Evolutionary conservation across 2,329 filamentous ascomycete species (phyloP), one percentile per base, ranked within the genome.

Genomic region (Plenodomus lindquistii): DNA sequence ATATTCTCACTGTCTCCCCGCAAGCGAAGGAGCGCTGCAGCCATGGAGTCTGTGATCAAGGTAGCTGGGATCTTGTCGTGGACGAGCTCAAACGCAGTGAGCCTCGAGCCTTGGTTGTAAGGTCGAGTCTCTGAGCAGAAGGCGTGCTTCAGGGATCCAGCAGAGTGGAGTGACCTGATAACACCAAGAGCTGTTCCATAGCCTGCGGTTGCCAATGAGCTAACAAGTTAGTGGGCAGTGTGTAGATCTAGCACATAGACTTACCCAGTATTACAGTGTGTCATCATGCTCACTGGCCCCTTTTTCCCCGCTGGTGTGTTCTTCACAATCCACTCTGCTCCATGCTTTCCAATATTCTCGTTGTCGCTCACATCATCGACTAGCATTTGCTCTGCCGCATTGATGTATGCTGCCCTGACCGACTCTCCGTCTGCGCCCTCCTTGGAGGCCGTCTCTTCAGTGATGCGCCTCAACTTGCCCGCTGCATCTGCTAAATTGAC

Each of bases 91-190:
- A 95, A 99, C 7, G 94, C 91, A 4, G 94, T 99, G 50, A 99
- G 79, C 17, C 94, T 85, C 42, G 92, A 96, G 46, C 94, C 94
- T 77, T 99, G 94, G 77, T 99, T 99, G 75, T 99, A 99, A 0
- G 94, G 94, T 27, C 94, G 84, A 2, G 94, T 99, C 76, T 99
- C 94, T 40, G 93, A 96, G 78, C 93, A 99, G 77, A 91, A 99
- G 34, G 91, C 93, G 66, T 91, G 92, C 54, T 85, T 80, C 19
- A 99, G 81, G 6, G 83, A 78, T 4, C 80, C 78, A 46, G 79
- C 79, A 11, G 82, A 75, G 65, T 89, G 83, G 4, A 99, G 79
- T 4, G 89, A 90, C 48, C 94, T 89, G 60, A 99, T 91, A 42
- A 99, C 94, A 18, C 94, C 94, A 2, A 99, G 80, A 0, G 94